Evolutionary conservation across 192 early-diverging fungal genomes (phyloP).

Genomic region (Podila epicladia): DNA sequence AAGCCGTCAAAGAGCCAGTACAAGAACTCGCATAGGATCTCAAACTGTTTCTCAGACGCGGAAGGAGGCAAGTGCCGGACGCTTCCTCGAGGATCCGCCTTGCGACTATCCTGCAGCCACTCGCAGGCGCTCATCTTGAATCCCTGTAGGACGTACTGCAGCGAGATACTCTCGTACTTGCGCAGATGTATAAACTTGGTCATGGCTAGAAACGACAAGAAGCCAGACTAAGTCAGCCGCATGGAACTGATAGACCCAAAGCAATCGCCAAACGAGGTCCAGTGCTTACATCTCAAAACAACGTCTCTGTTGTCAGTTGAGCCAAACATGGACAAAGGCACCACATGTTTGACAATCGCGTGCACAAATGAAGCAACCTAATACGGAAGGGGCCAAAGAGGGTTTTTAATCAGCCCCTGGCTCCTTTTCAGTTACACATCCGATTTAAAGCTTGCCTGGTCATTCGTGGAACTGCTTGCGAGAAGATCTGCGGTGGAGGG

Average conservation of each 20-base stretch:
- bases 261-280: background rate
- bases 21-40: slow-evolving; percentile 69
- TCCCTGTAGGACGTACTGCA: slow-evolving; percentile 63
- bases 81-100: background rate
- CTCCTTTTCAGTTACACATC: too few relatives aligned
- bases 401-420: background rate
- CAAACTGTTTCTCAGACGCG: slow-evolving; percentile 58
- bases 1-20: slow-evolving; percentile 73
- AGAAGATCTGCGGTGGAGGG: slow-evolving; percentile 9
- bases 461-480: slow-evolving; percentile 6
- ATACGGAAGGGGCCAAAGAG: background rate
- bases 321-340: slow-evolving; percentile 75
- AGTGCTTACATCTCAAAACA: slow-evolving; percentile 57
- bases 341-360: slow-evolving; percentile 57
- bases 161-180: slow-evolving; percentile 67
- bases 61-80: slow-evolving; percentile 48
- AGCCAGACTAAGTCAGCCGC: background rate
- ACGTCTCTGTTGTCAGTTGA: slow-evolving; percentile 62
- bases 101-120: slow-evolving; percentile 24
- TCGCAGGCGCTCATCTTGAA: slow-evolving; percentile 60
- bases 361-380: slow-evolving; percentile 61
- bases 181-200: slow-evolving; percentile 63
- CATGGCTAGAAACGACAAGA: slow-evolving; percentile 48
- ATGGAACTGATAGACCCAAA: background rate
- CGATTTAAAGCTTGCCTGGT: background rate